Percentiles rank a stretch among this genome's conserved stretches.
Conservation (phyloP, 345 rosid genomes). For the Melaleuca alternifolia region DNA sequence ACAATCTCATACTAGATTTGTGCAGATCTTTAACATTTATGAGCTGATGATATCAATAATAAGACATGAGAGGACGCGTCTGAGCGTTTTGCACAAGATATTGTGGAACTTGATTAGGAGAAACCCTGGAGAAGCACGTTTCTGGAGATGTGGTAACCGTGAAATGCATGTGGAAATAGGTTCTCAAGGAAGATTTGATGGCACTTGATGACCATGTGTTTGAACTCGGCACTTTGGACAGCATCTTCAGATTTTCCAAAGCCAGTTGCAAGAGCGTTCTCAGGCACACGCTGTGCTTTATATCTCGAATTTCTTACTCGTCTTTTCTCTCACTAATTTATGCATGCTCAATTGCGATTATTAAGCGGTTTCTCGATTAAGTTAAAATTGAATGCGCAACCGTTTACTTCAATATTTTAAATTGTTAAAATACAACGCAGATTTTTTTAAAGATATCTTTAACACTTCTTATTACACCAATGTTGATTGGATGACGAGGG, state of each 20-base stretch:
- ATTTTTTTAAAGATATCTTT: background rate
- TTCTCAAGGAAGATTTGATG: background rate
- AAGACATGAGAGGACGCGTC: background rate
- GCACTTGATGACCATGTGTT: background rate
- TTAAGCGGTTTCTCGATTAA: background rate
- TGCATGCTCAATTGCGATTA: background rate
- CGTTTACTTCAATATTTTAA: background rate
- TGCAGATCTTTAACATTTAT: too few species aligned
- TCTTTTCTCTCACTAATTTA: background rate
- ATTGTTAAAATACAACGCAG: background rate
- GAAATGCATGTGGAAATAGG: background rate
- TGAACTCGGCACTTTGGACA: background rate
- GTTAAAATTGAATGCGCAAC: background rate
- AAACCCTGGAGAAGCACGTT: background rate
- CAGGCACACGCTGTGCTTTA: background rate
- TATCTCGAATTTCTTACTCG: background rate
- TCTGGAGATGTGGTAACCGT: background rate
- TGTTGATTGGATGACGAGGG: background rate
- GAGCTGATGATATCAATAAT: background rate
- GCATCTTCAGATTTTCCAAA: background rate
- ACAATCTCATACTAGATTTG: too few species aligned
- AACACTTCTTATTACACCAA: background rate
- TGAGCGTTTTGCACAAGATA: background rate
- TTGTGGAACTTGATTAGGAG: background rate
- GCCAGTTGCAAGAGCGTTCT: background rate